These are phyloP conservation scores for Calonectria naviculata DNA, from an alignment of 2,329 filamentous ascomycete species.

Conservation along the genomic window DNA sequence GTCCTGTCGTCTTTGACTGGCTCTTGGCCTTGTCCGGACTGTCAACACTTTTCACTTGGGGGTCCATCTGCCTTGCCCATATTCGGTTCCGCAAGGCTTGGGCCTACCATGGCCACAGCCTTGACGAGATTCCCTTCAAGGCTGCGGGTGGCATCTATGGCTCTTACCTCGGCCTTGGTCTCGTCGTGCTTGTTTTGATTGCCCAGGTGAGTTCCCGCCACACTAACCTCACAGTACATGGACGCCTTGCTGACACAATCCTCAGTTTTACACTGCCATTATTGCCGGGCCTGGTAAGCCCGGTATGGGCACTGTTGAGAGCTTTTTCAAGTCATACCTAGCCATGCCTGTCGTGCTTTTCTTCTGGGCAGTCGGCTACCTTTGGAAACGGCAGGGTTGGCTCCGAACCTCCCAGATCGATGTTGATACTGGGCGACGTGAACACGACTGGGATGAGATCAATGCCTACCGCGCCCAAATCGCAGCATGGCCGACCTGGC, in stretches of 20 bases:
- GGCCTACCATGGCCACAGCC: slow-evolving; percentile 65
- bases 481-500: slow-evolving; percentile 64
- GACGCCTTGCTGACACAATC: slow-evolving; percentile 9
- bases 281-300: slow-evolving; percentile 44
- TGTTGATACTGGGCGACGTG: slow-evolving; percentile 73
- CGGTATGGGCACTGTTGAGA: slow-evolving; percentile 54
- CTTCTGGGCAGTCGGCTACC: slow-evolving; percentile 68
- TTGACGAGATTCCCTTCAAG: slow-evolving; percentile 75
- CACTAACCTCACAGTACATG: background rate
- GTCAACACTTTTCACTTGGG: slow-evolving; percentile 74
- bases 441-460: slow-evolving; percentile 74
- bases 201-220: slow-evolving; percentile 58
- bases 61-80: slow-evolving; percentile 70
- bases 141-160: slow-evolving; percentile 71
- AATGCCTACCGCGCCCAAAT: slow-evolving; percentile 63
- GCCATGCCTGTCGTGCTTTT: slow-evolving; percentile 64
- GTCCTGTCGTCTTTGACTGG: slow-evolving; percentile 70
- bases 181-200: slow-evolving; percentile 66
- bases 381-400: slow-evolving; percentile 75
- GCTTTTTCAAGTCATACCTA: slow-evolving; percentile 67
- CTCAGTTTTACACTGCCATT: slow-evolving; percentile 63
- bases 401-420: slow-evolving; percentile 71
- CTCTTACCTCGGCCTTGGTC: slow-evolving; percentile 69
- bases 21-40: slow-evolving; percentile 73
- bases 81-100: slow-evolving; percentile 75